phyloP scores from a whole-genome alignment of 2,329 filamentous ascomycete species.

The Pyrenochaeta sp. region DNA sequence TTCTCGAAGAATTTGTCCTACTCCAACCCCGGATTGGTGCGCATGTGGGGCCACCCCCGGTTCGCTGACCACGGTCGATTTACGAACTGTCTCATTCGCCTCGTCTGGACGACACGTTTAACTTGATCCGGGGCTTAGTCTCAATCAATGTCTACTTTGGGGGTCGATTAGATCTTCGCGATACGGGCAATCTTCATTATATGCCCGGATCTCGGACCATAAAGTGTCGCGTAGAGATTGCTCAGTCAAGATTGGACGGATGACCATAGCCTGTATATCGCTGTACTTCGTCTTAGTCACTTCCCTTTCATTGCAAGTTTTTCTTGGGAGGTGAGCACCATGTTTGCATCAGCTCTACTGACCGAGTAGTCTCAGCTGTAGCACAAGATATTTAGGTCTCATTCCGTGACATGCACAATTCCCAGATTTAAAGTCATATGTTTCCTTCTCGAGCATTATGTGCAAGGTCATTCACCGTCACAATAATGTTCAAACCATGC shows the following conservation, averaged over 20 bases:
- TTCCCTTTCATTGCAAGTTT: no score
- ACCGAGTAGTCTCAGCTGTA: no score
- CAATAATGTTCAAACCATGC: no score
- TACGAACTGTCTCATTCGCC: slow-evolving; percentile 14
- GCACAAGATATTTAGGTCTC: no score
- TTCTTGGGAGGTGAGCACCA: no score
- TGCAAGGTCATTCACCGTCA: no score
- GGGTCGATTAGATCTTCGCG: slow-evolving; percentile 1
- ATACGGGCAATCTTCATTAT: slow-evolving; percentile 7
- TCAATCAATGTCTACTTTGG: slow-evolving; percentile 19
- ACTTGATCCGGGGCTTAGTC: slow-evolving; percentile 1
- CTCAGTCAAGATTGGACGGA: neutral
- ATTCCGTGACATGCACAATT: no score
- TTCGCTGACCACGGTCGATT: slow-evolving; percentile 13
- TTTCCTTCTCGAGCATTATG: no score
- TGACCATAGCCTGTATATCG: neutral
- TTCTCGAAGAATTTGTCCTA: slow-evolving; percentile 19
- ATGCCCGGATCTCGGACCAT: neutral
- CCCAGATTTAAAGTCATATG: no score
- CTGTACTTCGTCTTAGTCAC: no score
- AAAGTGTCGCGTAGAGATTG: neutral
- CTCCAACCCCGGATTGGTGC: slow-evolving; percentile 18
- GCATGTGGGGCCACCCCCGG: slow-evolving; percentile 34
- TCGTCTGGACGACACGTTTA: slow-evolving; percentile 1
- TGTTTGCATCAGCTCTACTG: no score